Conservation (phyloP, 257 asterid species). For the Rauvolfia tetraphylla region DNA sequence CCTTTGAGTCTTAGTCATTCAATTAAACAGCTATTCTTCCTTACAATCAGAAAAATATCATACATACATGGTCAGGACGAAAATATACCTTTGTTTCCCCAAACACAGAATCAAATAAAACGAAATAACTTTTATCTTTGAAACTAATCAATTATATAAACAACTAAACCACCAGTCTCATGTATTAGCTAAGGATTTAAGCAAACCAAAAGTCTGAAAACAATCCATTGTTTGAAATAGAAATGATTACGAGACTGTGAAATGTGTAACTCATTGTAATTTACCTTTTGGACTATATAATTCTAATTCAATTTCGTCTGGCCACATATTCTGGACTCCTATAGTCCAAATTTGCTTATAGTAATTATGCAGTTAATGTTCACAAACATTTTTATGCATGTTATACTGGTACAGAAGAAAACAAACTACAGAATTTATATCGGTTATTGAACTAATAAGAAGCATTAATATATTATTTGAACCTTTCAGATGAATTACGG, state of each 20-base stretch:
- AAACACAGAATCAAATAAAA: too few species aligned
- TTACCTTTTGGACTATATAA: background rate
- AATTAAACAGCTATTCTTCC: too few species aligned
- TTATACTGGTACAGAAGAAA: background rate
- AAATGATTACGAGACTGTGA: too few species aligned
- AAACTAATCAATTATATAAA: too few species aligned
- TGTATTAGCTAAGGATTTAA: background rate
- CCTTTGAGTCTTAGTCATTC: too few species aligned
- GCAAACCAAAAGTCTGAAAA: background rate
- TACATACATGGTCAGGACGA: too few species aligned
- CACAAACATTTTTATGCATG: background rate
- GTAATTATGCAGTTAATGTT: background rate
- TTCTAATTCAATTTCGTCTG: background rate
- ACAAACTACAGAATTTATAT: background rate
- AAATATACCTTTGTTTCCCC: too few species aligned
- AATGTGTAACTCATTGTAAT: background rate
- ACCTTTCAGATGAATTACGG: background rate
- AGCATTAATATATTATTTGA: background rate
- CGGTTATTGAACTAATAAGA: background rate
- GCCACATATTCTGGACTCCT: background rate
- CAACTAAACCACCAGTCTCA: background rate
- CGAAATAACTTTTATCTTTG: too few species aligned
- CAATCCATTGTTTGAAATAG: too few species aligned
- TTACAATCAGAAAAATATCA: background rate
- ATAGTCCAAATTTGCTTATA: background rate